A percentile compares a stretch with the other conserved stretches of the same genome.
Evolutionary conservation across 1,284 basidiomycete genomes (phyloP).

Genomic region (Sporisorium scitamineum): DNA sequence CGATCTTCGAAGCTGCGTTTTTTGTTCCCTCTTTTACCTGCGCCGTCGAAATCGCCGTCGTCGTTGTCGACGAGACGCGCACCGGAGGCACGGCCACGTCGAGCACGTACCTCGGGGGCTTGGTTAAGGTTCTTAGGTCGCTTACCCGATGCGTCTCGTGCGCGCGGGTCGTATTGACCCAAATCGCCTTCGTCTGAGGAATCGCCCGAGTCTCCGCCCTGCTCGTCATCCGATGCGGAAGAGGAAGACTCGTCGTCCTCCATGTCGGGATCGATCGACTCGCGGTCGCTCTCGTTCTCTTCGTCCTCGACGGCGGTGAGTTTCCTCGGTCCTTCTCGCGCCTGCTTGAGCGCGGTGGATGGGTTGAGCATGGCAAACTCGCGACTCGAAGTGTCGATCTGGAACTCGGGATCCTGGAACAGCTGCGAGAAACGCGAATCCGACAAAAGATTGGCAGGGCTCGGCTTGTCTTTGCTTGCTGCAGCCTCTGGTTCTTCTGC

Average conservation of each 20-base stretch:
- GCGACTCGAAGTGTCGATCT: slow-evolving; percentile 86
- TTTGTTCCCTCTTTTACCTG: slow-evolving; percentile 40
- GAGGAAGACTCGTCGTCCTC: slow-evolving; percentile 42
- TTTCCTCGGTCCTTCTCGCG: slow-evolving; percentile 65
- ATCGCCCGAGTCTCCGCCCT: slow-evolving; percentile 70
- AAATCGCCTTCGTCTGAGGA: slow-evolving; percentile 61
- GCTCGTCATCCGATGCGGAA: slow-evolving; percentile 6
- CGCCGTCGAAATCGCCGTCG: slow-evolving; percentile 17
- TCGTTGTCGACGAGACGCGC: slow-evolving; percentile 49
- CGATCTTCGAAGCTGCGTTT: slow-evolving; percentile 47
- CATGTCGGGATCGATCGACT: slow-evolving; percentile 73
- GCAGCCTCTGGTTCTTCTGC: slow-evolving; percentile 68
- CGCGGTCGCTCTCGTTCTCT: slow-evolving; percentile 83
- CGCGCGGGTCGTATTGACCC: slow-evolving; percentile 51
- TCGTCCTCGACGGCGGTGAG: slow-evolving; percentile 87
- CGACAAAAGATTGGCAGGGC: slow-evolving; percentile 74
- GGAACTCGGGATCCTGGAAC: slow-evolving; percentile 93
- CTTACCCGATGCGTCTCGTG: slow-evolving; percentile 66
- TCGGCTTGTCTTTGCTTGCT: slow-evolving; percentile 60
- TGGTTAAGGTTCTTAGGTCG: slow-evolving; percentile 71
- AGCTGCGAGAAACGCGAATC: slow-evolving; percentile 92
- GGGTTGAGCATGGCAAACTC: slow-evolving; percentile 94
- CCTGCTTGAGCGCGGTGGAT: slow-evolving; percentile 73
- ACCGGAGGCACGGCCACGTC: slow-evolving; percentile 53
- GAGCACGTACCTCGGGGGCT: slow-evolving; percentile 66